These are phyloP conservation scores for Allium sativum DNA, from an alignment of 106 monocot species.

Conservation along the genomic window DNA sequence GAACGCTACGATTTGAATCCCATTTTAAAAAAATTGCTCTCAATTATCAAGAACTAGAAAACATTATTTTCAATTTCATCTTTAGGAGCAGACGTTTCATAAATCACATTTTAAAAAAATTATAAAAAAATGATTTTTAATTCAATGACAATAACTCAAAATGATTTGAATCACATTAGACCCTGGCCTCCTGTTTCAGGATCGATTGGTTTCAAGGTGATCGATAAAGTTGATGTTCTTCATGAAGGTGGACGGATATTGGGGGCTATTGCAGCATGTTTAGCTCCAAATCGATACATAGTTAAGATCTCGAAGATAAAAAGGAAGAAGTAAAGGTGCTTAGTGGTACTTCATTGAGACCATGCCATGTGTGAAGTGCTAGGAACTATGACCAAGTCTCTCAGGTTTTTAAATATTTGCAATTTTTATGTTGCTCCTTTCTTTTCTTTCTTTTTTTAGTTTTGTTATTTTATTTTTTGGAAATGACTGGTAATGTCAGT, in stretches of 20 bases:
- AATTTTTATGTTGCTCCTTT: neutral
- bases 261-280: slow-evolving; percentile 10
- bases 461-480: too few relatives aligned
- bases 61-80: too few relatives aligned
- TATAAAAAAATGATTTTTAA: too few relatives aligned
- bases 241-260: slow-evolving; percentile 19
- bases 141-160: too few relatives aligned
- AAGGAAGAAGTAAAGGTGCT: slow-evolving; percentile 9
- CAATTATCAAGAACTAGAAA: too few relatives aligned
- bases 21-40: too few relatives aligned
- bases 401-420: slow-evolving; percentile 2
- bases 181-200: neutral
- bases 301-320: slow-evolving; percentile 4
- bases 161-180: slow-evolving; percentile 22
- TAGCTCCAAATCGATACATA: slow-evolving; percentile 7
- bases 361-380: slow-evolving; percentile 14
- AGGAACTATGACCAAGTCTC: slow-evolving; percentile 9
- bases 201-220: neutral
- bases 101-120: too few relatives aligned
- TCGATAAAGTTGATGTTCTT: slow-evolving; percentile 29
- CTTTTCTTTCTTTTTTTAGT: too few relatives aligned
- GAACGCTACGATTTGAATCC: too few relatives aligned
- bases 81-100: too few relatives aligned
- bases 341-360: slow-evolving; percentile 10
- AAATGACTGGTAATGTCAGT: too few relatives aligned